Conservation (phyloP, 192 early-diverging fungal genomes). For the Backusella australiensis region DNA sequence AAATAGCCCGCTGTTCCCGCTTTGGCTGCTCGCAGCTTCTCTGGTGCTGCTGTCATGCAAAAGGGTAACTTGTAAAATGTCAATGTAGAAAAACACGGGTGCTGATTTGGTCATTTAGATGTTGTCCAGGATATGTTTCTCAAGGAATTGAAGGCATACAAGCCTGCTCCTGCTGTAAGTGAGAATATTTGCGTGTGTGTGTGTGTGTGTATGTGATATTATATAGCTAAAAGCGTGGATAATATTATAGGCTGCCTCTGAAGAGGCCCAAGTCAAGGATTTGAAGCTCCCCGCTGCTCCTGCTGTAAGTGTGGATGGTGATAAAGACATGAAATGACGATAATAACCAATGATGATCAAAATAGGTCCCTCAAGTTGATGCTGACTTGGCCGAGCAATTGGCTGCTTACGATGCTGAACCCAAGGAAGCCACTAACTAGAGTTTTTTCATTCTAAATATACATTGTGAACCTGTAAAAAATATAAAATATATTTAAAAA, state of each 20-base stretch:
- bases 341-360: not conserved
- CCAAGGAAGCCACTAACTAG: conserved; percentile 16
- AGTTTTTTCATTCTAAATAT: conserved; percentile 1
- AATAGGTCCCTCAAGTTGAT: conserved; percentile 26
- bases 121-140: conserved; percentile 50
- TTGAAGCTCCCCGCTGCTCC: conserved; percentile 33
- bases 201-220: not conserved
- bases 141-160: conserved; percentile 54
- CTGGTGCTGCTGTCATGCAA: conserved; percentile 44
- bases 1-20: conserved; percentile 33
- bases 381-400: conserved; percentile 30
- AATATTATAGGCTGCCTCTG: not conserved
- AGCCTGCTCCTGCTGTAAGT: conserved; percentile 48
- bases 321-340: not conserved
- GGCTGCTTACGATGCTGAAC: conserved; percentile 32
- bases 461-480: not conserved
- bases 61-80: conserved; percentile 38
- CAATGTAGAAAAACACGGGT: not conserved
- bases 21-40: conserved; percentile 53
- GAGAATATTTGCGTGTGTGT: not conserved
- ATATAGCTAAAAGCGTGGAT: not conserved
- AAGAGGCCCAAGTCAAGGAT: conserved; percentile 25
- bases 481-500: not conserved
- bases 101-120: conserved; percentile 28
- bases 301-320: conserved; percentile 8